These are phyloP conservation scores for Protomyces gravidus DNA, from an alignment of 1,139 yeast species.

Conservation along the genomic window DNA sequence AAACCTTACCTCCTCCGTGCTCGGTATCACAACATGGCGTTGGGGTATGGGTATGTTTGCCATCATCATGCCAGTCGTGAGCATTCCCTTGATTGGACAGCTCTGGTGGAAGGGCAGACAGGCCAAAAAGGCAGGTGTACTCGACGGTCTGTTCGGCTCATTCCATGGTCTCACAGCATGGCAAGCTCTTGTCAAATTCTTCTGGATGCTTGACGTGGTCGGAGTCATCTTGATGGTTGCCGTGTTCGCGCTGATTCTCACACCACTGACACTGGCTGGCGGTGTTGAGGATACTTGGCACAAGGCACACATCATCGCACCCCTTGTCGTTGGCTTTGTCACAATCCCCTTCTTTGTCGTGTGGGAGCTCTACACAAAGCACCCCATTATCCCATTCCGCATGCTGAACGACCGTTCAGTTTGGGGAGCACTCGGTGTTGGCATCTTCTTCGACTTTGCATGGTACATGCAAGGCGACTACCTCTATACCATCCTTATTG, in stretches of 20 bases:
- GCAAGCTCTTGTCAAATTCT: slow-evolving; percentile 29
- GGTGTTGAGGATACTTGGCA: slow-evolving; percentile 38
- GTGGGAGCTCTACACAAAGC: slow-evolving; percentile 34
- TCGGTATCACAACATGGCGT: slow-evolving; percentile 38
- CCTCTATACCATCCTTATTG: slow-evolving; percentile 26
- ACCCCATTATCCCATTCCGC: slow-evolving; percentile 33
- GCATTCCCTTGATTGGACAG: slow-evolving; percentile 38
- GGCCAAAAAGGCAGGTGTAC: slow-evolving; percentile 38
- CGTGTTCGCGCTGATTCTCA: slow-evolving; percentile 42
- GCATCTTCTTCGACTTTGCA: slow-evolving; percentile 35
- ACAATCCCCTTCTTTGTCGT: slow-evolving; percentile 30
- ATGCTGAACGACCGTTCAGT: slow-evolving; percentile 34
- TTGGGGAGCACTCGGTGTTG: slow-evolving; percentile 34
- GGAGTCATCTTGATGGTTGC: slow-evolving; percentile 41
- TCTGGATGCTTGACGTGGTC: slow-evolving; percentile 39
- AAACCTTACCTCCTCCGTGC: slow-evolving; percentile 32
- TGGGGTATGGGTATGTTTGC: slow-evolving; percentile 43
- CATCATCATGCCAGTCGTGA: slow-evolving; percentile 41
- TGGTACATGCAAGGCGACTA: slow-evolving; percentile 33
- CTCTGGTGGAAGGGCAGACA: slow-evolving; percentile 38
- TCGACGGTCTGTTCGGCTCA: slow-evolving; percentile 22
- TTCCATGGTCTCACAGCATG: slow-evolving; percentile 11
- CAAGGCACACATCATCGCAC: slow-evolving; percentile 39
- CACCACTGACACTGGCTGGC: slow-evolving; percentile 42
- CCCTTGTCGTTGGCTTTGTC: slow-evolving; percentile 36